Evolutionary conservation across 176 grass and related monocot species (phyloP).

Genomic region (Phyllostachys edulis): DNA sequence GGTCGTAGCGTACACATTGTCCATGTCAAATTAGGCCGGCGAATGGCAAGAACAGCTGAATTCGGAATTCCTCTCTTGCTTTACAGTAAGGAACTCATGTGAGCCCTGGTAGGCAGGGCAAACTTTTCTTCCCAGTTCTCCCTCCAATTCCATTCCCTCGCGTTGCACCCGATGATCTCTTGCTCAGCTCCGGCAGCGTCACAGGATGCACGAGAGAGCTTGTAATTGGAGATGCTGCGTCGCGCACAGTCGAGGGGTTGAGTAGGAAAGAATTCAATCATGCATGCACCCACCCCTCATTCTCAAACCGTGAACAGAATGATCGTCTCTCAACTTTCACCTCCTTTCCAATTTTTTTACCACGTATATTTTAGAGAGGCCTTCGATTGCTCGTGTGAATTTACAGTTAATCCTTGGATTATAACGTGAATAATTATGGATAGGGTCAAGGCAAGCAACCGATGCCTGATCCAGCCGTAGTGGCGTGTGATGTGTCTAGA

Average conservation of each 20-base stretch:
- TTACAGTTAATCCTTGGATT: not conserved
- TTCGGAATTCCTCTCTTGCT: not conserved
- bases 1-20: not conserved
- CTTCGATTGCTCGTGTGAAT: not conserved
- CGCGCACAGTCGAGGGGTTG: constrained; percentile 22
- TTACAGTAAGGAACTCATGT: constrained; percentile 33
- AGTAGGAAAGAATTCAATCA: constrained; percentile 48
- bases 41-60: constrained; percentile 1
- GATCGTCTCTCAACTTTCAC: not conserved
- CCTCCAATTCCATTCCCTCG: constrained; percentile 29
- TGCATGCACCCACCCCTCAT: constrained; percentile 45
- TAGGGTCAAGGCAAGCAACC: not conserved
- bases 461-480: not conserved
- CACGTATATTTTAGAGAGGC: not conserved
- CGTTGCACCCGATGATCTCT: not conserved
- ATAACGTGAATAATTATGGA: not conserved
- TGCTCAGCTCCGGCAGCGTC: constrained; percentile 37
- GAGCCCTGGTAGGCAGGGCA: constrained; percentile 45
- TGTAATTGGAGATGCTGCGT: constrained; percentile 37
- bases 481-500: not conserved
- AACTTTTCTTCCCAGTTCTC: constrained; percentile 18
- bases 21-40: constrained; percentile 18
- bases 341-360: too few relatives aligned
- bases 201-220: constrained; percentile 56
- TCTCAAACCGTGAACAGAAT: constrained; percentile 65